Percentiles rank a stretch among this genome's conserved stretches.
Evolutionary conservation across 225 moss, liverwort and hornwort genomes (phyloP).

Genomic region (Bryoerythrophyllum caledonicum): DNA sequence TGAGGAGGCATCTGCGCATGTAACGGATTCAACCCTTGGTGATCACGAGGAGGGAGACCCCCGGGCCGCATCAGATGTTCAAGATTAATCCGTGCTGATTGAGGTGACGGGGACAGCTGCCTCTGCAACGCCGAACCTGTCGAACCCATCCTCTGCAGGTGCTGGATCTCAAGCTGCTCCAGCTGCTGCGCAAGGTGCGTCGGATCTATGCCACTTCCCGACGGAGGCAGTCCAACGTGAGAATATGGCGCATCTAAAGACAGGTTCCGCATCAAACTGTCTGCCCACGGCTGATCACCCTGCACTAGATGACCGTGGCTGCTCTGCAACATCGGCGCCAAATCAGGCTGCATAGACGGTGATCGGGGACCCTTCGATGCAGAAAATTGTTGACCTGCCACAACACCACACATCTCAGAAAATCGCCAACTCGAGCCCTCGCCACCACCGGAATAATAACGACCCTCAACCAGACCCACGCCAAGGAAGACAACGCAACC

Average conservation of each 20-base stretch:
- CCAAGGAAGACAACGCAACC: neutral
- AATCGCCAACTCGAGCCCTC: neutral
- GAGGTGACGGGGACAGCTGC: conserved; percentile 56
- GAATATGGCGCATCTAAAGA: conserved; percentile 60
- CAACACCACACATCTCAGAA: conserved; percentile 7
- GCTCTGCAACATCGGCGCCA: conserved; percentile 39
- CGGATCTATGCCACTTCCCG: conserved; percentile 74
- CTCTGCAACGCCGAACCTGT: conserved; percentile 63
- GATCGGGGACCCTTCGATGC: conserved; percentile 34
- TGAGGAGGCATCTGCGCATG: conserved; percentile 67
- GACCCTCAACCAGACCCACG: neutral
- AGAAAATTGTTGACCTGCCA: conserved; percentile 45
- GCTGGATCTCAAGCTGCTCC: conserved; percentile 89
- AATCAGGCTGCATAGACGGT: conserved; percentile 41
- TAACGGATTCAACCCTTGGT: conserved; percentile 59
- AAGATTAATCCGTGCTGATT: conserved; percentile 43
- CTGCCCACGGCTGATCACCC: conserved; percentile 79
- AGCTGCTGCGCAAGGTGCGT: conserved; percentile 69
- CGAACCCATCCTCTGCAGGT: conserved; percentile 83
- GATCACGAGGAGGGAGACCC: conserved; percentile 58
- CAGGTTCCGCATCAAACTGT: conserved; percentile 63
- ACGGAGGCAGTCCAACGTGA: conserved; percentile 54
- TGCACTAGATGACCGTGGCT: conserved; percentile 29
- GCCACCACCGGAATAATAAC: neutral
- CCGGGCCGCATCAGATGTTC: conserved; percentile 83